Evolutionary conservation across 768 basidiomycete genomes (phyloP).

Genomic region (Pholiota microspora): DNA sequence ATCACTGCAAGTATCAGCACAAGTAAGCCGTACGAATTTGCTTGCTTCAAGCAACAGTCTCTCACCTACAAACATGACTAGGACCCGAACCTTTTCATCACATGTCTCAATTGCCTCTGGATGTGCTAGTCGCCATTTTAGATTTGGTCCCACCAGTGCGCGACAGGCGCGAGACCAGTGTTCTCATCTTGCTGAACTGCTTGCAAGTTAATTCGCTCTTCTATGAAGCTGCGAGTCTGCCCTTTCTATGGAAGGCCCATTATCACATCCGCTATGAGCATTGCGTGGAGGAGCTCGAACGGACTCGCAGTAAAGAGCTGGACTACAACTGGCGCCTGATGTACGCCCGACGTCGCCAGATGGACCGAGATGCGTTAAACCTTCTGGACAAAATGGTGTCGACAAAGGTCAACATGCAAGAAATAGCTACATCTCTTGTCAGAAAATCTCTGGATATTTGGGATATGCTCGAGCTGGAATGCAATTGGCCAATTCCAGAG

Average conservation of each 20-base stretch:
- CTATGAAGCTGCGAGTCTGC: slow-evolving; percentile 40
- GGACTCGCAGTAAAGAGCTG: slow-evolving; percentile 24
- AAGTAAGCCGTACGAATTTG: too few relatives aligned
- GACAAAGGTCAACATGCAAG: slow-evolving; percentile 34
- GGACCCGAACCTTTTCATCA: too few relatives aligned
- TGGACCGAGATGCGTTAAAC: slow-evolving; percentile 40
- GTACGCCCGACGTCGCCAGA: slow-evolving; percentile 42
- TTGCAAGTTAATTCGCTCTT: slow-evolving; percentile 35
- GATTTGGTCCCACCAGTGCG: slow-evolving; percentile 19
- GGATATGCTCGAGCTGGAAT: slow-evolving; percentile 47
- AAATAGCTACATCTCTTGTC: slow-evolving; percentile 36
- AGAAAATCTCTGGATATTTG: slow-evolving; percentile 51
- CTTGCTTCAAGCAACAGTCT: slow-evolving; percentile 6
- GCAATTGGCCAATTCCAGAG: slow-evolving; percentile 31
- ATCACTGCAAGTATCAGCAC: too few relatives aligned
- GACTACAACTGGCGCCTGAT: slow-evolving; percentile 43
- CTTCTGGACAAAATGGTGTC: slow-evolving; percentile 40
- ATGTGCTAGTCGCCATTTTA: slow-evolving; percentile 27
- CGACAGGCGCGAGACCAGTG: slow-evolving; percentile 20
- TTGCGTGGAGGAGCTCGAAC: slow-evolving; percentile 34
- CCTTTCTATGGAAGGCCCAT: slow-evolving; percentile 50
- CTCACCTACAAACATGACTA: too few relatives aligned
- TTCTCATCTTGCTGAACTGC: slow-evolving; percentile 37
- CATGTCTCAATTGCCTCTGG: slow-evolving; percentile 25
- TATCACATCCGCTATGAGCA: slow-evolving; percentile 50